Base-by-base conservation (phyloP, 2,329 filamentous ascomycete species). In the Fusarium subtropicale region DNA sequence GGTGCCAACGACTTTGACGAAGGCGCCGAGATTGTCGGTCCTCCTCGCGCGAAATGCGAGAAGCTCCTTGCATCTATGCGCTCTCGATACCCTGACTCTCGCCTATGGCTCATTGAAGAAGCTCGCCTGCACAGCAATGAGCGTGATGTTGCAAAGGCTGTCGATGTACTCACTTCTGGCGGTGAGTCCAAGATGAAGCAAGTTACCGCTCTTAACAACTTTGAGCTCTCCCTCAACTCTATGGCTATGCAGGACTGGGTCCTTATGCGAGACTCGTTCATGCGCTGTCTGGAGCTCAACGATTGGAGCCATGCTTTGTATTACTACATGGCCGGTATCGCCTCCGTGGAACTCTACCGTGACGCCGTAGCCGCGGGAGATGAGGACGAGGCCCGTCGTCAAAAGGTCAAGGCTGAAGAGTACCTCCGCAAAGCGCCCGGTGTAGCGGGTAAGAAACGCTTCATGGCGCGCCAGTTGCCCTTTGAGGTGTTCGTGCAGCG, bases 291-390 rank as follows among this genome's bases (percentile, higher is more conserved):
- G 13, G 90, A 92, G 56, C 85, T 96, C 57, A 97, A 97, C 79
- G 92, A 92, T 72, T 98, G 96, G 96, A 94, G 91, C 58, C 93
- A 94, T 54, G 89, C 91, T 0, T 79, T 98, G 55, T 98, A 99
- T 81, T 93, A 93, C 77, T 98, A 94, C 80, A 91, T 97, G 69
- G 91, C 92, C 3, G 96, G 90, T 10, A 86, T 87, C 15, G 90
- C 91, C 1, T 90, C 97, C 71, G 80, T 98, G 2, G 93, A 96
- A 74, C 83, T 93, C 7, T 98, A 97, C 79, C 89, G 96, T 12
- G 83, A 89, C 55, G 84, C 83, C 2, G 77, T 84, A 45, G 74
- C 78, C 5, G 76, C 74, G 0, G 74, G 73, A 4, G 73, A 77
- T 10, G 75, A 83, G 48, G 79, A 78, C 1, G 80, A 86, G 44